These are phyloP conservation scores for Penicillium oxalicum DNA, from an alignment of 2,329 filamentous ascomycete genomes.

Conservation along the genomic window DNA sequence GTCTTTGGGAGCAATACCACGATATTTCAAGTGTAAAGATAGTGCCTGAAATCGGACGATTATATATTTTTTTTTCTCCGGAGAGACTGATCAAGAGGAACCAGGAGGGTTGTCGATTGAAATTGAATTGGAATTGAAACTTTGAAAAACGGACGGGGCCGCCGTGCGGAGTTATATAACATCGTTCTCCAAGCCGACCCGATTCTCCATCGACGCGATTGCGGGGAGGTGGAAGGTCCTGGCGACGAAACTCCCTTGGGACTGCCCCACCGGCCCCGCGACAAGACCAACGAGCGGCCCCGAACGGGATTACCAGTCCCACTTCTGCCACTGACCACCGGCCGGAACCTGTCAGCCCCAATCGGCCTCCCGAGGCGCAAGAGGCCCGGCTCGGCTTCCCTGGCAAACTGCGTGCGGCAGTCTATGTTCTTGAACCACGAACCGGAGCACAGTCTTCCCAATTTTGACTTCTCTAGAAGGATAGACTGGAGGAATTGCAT, in stretches of 20 bases:
- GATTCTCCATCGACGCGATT: constrained; percentile 6
- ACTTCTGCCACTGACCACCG: not conserved
- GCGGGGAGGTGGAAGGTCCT: constrained; percentile 35
- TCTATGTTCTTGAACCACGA: not conserved
- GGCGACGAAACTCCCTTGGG: constrained; percentile 34
- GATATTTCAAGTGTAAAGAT: no score
- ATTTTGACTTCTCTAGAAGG: no score
- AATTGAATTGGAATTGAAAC: no score
- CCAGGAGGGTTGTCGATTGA: no score
- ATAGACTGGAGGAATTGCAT: no score
- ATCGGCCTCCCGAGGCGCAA: constrained; percentile 10
- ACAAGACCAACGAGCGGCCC: constrained; percentile 8
- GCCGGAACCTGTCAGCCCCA: constrained; percentile 1
- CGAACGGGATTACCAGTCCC: constrained; percentile 52
- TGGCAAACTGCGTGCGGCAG: not conserved
- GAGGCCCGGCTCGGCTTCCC: constrained; percentile 1
- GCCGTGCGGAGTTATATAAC: not conserved
- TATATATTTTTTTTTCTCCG: no score
- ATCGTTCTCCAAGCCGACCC: not conserved
- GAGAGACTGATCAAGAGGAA: no score
- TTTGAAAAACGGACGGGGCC: not conserved
- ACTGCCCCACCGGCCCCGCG: constrained; percentile 14
- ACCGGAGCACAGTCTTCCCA: constrained; percentile 8
- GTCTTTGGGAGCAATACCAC: no score
- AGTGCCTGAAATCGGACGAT: no score